Evolutionary conservation across 306 rosid species (phyloP), one percentile per base, ranked within the genome.

Genomic region (Begonia peltatifolia): DNA sequence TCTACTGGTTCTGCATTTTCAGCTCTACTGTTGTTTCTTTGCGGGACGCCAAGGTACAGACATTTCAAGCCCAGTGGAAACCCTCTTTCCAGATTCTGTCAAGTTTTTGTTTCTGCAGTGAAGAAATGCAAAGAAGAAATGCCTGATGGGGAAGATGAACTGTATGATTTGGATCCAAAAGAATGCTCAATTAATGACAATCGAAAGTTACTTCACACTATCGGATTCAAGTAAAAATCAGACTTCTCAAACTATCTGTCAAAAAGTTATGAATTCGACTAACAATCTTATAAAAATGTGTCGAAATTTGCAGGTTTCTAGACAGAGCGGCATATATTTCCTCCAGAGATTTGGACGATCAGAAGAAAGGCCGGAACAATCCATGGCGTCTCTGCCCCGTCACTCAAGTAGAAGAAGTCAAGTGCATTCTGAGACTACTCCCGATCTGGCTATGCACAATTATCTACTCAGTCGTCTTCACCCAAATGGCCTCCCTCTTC

Each of bases 371-470:
- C 11, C 13, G 35, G 53, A 25, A 38, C 62, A 79, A 72, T 65
- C 93, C 79, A 1, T 92, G 99, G 99, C 69, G 56, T 25, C 89
- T 92, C 42, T 86, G 99, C 60, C 81, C 96, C 8, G 54, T 92
- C 44, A 79, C 89, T 43, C 99, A 92, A 77, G 93, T 92, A 42
- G 99, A 92, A 67, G 99, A 92, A 66, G 94, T 92, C 36, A 92
- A 92, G 73, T 92, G 99, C 81, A 77, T 92, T 66, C 68, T 92
- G 16, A 79, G 99, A 63, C 75, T 92, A 36, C 93, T 92, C 65
- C 99, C 99, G 22, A 92, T 92, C 25, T 92, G 99, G 99, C 89
- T 92, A 60, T 92, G 99, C 83, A 92, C 99, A 65, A 92, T 92
- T 65, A 63, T 92, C 71, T 92, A 86, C 79, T 92, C 99, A 0